Evolutionary conservation across 331 rosid genomes (phyloP).

Genomic region (Quercus tomentella): DNA sequence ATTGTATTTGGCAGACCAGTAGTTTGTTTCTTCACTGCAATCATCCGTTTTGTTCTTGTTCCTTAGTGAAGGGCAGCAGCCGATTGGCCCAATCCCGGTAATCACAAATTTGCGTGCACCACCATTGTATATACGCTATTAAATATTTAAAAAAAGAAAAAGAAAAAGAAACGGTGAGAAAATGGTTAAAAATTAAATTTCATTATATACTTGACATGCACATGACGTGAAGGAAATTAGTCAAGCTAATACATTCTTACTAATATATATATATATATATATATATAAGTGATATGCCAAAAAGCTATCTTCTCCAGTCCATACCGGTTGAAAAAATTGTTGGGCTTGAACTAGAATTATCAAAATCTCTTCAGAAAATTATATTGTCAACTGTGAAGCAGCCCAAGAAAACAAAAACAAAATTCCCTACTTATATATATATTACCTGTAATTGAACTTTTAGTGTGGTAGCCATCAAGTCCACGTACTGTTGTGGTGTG

Average conservation of each 20-base stretch:
- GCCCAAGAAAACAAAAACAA: too few species aligned
- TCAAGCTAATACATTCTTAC: too few species aligned
- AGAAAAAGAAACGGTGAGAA: not conserved
- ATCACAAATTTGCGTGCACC: slow-evolving; percentile 69
- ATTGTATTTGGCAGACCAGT: slow-evolving; percentile 45
- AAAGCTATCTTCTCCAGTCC: too few species aligned
- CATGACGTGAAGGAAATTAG: too few species aligned
- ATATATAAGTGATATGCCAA: too few species aligned
- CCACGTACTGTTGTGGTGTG: slow-evolving; percentile 52
- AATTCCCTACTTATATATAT: not conserved
- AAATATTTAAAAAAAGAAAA: not conserved
- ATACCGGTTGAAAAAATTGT: too few species aligned
- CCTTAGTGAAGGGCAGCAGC: slow-evolving; percentile 71
- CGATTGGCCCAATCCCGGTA: slow-evolving; percentile 52
- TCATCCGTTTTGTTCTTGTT: slow-evolving; percentile 36
- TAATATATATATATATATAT: too few species aligned
- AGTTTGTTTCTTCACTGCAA: slow-evolving; percentile 45
- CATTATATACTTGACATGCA: too few species aligned
- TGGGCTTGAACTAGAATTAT: too few species aligned
- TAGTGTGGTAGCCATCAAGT: slow-evolving; percentile 47
- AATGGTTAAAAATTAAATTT: not conserved
- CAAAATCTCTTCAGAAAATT: too few species aligned
- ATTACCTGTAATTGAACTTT: slow-evolving; percentile 56
- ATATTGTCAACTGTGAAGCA: too few species aligned
- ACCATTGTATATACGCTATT: slow-evolving; percentile 47